These are phyloP conservation scores for Phytophthora fragariaefolia DNA, from an alignment of 352 stramenopile genomes.

Conservation along the genomic window DNA sequence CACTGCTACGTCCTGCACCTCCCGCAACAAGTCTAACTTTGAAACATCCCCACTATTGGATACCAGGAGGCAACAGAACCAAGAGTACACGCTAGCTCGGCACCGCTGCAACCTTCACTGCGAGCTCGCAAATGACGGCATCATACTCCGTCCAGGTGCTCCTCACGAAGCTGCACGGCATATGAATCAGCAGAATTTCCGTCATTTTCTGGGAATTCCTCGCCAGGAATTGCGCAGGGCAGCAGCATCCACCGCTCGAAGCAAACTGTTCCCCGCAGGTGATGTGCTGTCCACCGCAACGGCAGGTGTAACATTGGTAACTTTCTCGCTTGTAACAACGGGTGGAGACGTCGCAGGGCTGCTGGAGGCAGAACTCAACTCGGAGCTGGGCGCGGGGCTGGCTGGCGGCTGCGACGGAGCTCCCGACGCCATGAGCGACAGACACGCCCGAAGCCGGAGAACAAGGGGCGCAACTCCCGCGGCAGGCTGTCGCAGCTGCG, in stretches of 20 bases:
- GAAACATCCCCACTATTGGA: conserved; percentile 8
- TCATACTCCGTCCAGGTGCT: conserved; percentile 23
- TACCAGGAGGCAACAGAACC: not conserved
- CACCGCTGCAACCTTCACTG: not conserved
- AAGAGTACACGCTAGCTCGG: not conserved
- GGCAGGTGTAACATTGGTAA: not conserved
- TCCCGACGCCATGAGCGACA: conserved; percentile 4
- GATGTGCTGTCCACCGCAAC: conserved; percentile 1
- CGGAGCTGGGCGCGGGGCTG: not conserved
- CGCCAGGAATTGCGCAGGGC: conserved; percentile 1
- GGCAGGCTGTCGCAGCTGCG: conserved; percentile 22
- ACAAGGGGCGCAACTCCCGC: conserved; percentile 9
- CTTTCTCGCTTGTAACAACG: conserved; percentile 4
- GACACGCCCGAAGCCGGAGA: conserved; percentile 11
- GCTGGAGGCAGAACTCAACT: not conserved
- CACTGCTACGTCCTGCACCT: conserved; percentile 23
- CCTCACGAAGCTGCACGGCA: conserved; percentile 29
- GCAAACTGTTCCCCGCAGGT: conserved; percentile 9
- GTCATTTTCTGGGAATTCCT: conserved; percentile 14
- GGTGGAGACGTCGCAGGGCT: not conserved
- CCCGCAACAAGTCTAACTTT: conserved; percentile 25
- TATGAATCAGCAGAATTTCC: conserved; percentile 31
- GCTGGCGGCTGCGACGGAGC: not conserved
- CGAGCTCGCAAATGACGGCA: not conserved
- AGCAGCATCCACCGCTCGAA: conserved; percentile 2